Base-by-base conservation (phyloP, 306 rosid species). In the Cicer pinnatifidum region DNA sequence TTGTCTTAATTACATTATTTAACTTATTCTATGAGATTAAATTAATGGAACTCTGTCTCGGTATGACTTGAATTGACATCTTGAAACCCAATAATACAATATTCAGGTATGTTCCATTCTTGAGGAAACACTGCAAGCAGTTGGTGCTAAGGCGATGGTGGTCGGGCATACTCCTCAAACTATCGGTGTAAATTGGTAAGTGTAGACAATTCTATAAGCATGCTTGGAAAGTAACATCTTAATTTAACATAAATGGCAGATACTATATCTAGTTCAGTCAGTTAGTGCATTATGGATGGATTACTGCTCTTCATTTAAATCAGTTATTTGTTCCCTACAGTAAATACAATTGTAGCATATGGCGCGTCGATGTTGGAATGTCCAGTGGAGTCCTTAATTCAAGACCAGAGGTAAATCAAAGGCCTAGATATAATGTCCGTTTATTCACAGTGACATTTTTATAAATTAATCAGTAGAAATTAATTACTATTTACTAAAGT, bases 291-390 rank as follows among this genome's bases (percentile, higher is more conserved):
- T 65, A 46, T 33, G 45, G 53, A 38, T 20, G 48, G 28, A 60
- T 9, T 59, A 60, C 11, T 72, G 60, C 38, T 52, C 43, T 80
- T 69, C 37, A 48, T 43, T 60, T 48, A 67, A 67, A 75, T 70
- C 11, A 47, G 15, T 17, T 79, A 13, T 76, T 73, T 82, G 58
- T 57, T 75, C 69, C 40, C 37, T 71, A 75, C 93, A 94, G 99
- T 83, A 84, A 91, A 86, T 94, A 89, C 84, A 76, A 94, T 75
- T 85, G 97, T 77, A 90, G 93, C 88, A 87, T 94, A 81, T 94
- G 99, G 99, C 85, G 99, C n/a, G 62, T 94, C 28, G 99, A 94
- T 46, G 96, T 94, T 46, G 99, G 99, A 75, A 94, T 94, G 99
- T 94, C 99, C n/a, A 77, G 95, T 13, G 97, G 99, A 69, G 97